Evolutionary conservation across 1,284 basidiomycete species (phyloP), one percentile per base, ranked within the genome.

Genomic region (Tilletia walkeri): DNA sequence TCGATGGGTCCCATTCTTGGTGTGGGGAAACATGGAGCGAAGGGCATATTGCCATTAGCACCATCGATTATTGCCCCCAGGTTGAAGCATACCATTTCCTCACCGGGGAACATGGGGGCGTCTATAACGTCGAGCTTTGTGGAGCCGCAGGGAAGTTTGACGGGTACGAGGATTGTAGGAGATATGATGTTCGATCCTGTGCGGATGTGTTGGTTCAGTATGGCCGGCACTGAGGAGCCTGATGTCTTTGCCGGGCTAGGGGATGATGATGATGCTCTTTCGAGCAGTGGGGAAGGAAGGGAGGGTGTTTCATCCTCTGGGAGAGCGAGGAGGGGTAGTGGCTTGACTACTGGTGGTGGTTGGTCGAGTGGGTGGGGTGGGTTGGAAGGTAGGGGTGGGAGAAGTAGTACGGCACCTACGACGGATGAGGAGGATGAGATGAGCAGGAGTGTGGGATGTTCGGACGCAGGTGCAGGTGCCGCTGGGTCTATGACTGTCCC

Each of bases 141-240:
- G 9, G 38, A 65, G 30, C 45, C 41, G 16, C 41, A 30, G 12
- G 20, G 45, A 10, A 66, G 9, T 3, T 9, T 41, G 39, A 39
- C 47, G 68, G 89, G 91, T 70, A 89, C 90, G 63, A 88, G 92
- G 68, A 89, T 94, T 79, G 94, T 97, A 14, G 95, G 95, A 67
- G 94, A 94, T 86, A 98, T 98, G 95, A 89, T 94, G 66, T 98
- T 98, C 79, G 95, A 98, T 85, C 94, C 95, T 1, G 83, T 89
- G 67, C 89, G 89, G 53, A 96, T 97, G 93, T 92, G 92, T 80
- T 98, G 95, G 95, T 89, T 95, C 78, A 73, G 74, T 47, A 74
- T 92, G 90, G 68, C 91, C 88, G 65, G 85, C 91, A 90, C 91
- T 7, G 94, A 94, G 72, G 93, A 95, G 78, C 73, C 75, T 4